Evolutionary conservation across 176 grass and related monocot genomes (phyloP).

Genomic region (Eleusine indica): DNA sequence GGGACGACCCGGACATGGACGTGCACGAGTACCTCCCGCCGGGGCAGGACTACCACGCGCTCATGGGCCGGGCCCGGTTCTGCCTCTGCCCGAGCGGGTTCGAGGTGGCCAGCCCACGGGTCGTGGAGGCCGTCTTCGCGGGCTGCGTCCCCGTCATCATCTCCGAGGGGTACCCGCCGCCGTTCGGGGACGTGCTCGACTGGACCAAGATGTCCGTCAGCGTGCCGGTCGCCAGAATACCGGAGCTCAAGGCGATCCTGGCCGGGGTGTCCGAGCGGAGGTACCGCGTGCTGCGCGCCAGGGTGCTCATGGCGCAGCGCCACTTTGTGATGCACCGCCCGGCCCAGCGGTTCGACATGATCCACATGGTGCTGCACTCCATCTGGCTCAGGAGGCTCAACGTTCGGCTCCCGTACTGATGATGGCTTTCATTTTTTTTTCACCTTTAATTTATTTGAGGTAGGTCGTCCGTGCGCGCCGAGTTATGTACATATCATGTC

Average conservation of each 20-base stretch:
- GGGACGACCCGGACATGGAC: constrained; percentile 53
- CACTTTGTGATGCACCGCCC: constrained; percentile 81
- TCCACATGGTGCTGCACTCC: constrained; percentile 87
- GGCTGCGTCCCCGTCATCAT: constrained; percentile 85
- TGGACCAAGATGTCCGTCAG: constrained; percentile 88
- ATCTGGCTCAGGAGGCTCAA: constrained; percentile 92
- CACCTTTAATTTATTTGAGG: no score
- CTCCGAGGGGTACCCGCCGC: constrained; percentile 65
- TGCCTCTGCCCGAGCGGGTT: constrained; percentile 91
- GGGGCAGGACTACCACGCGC: constrained; percentile 63
- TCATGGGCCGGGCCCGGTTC: constrained; percentile 68
- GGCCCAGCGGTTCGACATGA: constrained; percentile 68
- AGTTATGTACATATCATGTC: not conserved
- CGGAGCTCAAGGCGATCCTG: constrained; percentile 76
- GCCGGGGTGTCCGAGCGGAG: constrained; percentile 58
- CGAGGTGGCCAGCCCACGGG: constrained; percentile 85
- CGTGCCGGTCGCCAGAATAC: constrained; percentile 56
- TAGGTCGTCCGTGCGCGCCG: not conserved
- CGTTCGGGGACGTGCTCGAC: constrained; percentile 83
- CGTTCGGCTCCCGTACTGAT: constrained; percentile 70
- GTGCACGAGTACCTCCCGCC: constrained; percentile 72
- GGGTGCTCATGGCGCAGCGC: constrained; percentile 66
- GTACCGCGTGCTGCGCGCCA: constrained; percentile 60
- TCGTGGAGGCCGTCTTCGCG: constrained; percentile 71
- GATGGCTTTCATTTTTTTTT: not conserved